These are phyloP conservation scores for Trichoderma asperelloides DNA, from an alignment of 495 filamentous ascomycete genomes.

Conservation along the genomic window DNA sequence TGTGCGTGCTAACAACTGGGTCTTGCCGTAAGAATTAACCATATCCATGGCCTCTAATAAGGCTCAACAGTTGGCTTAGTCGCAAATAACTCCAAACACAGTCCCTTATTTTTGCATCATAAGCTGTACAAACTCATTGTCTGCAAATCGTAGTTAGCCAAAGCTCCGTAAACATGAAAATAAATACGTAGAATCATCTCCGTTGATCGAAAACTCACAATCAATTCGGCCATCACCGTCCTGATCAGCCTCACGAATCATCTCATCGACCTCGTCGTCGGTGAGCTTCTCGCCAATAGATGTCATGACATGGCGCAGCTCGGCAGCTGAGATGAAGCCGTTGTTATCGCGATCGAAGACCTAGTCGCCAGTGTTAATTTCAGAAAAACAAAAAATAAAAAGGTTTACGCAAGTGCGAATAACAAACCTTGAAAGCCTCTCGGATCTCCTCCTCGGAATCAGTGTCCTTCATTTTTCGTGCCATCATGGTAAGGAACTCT, in stretches of 20 bases:
- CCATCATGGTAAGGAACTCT: constrained; percentile 99
- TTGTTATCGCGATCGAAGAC: constrained; percentile 99
- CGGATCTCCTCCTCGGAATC: constrained; percentile 99
- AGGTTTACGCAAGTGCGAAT: constrained; percentile 33
- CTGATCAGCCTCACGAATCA: constrained; percentile 99
- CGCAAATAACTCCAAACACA: background rate
- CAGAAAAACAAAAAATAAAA: background rate
- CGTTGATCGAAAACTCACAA: constrained; percentile 46
- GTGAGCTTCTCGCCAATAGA: constrained; percentile 99
- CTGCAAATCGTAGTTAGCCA: constrained; percentile 43
- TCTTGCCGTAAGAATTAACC: background rate
- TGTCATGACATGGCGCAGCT: constrained; percentile 98
- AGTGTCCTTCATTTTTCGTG: constrained; percentile 99
- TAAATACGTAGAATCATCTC: background rate
- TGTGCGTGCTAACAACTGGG: background rate
- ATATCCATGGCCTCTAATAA: background rate
- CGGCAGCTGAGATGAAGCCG: constrained; percentile 95
- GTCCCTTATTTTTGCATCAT: constrained; percentile 98
- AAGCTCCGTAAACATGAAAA: background rate
- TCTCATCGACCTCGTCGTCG: constrained; percentile 99
- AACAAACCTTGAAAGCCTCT: constrained; percentile 52
- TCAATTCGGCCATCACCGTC: constrained; percentile 95
- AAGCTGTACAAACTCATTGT: constrained; percentile 99
- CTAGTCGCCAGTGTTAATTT: constrained; percentile 35
- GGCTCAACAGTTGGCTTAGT: background rate